Evolutionary conservation across 768 basidiomycete genomes (phyloP), one percentile per base, ranked within the genome.

Genomic region (Hygrophoropsis aurantiaca): DNA sequence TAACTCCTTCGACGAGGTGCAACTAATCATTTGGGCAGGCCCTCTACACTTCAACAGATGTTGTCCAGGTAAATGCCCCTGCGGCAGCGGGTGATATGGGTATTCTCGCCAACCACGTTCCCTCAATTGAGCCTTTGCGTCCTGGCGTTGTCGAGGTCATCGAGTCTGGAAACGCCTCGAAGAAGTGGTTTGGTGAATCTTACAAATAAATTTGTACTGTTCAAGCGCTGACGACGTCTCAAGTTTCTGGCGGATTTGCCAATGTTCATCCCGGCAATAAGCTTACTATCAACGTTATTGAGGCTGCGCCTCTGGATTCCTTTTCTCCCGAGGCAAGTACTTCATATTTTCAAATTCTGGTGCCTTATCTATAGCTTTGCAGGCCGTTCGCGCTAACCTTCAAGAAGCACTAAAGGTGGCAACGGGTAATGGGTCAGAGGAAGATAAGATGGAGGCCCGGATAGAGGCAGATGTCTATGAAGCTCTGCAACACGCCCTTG

Each of bases 41-140:
- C 45, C 84, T 99, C 68, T 97, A 84, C 81, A 82, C 80, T 50
- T 93, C 94, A 19, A 69, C 82, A 58, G 94, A 94, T 68, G 95
- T 97, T 49, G 82, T 90, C 18, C 95, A 98, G 70, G 95, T 99
- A 57, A 97, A 97, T 74, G 74, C 97, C 58, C 74, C 94, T 27
- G 97, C 94, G 33, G 90, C 85, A 46, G 85, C 91, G 3, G 97
- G 97, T 61, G 94, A 97, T 71, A 97, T 98, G 94, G 97, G 97
- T 77, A 90, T 99, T 59, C 85, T 99, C 51, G 92, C 95, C 58
- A 97, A 95, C 79, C 97, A 99, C 72, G 94, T 97, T 46, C 87
- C 97, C 24, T 89, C 93, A n/a, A 88, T 98, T 49, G 97, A 99
- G 69, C 79, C 95, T 40, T 78, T 99, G 45, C 89, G 90, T 63